These are phyloP conservation scores for Penicillium salamii DNA, from an alignment of 495 filamentous ascomycete species.

Conservation along the genomic window DNA sequence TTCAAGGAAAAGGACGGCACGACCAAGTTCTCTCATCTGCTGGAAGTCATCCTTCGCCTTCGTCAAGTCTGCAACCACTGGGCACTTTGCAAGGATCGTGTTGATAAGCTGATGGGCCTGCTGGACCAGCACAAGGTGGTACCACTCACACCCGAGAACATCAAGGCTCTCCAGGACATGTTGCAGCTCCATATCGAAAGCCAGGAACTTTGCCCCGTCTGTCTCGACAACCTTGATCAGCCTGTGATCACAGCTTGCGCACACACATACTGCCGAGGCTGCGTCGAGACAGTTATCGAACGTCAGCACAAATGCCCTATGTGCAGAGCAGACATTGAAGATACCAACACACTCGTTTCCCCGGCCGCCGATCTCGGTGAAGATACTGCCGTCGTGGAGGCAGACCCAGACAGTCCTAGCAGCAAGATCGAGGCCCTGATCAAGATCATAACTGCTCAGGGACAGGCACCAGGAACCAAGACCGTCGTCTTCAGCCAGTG, in stretches of 20 bases:
- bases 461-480: conserved; percentile 67
- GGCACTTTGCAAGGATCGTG: conserved; percentile 70
- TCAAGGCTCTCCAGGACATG: conserved; percentile 68
- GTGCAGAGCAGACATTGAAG: conserved; percentile 71
- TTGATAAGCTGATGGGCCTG: conserved; percentile 65
- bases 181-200: conserved; percentile 76
- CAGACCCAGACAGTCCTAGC: conserved; percentile 65
- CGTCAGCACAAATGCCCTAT: conserved; percentile 83
- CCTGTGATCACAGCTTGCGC: conserved; percentile 89
- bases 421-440: conserved; percentile 84
- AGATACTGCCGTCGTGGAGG: conserved; percentile 37
- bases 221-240: conserved; percentile 67
- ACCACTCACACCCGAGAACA: conserved; percentile 70
- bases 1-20: conserved; percentile 51
- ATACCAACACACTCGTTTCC: conserved; percentile 59
- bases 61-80: conserved; percentile 89
- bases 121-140: conserved; percentile 67
- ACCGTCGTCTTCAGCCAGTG: conserved; percentile 92
- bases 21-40: conserved; percentile 60
- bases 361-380: conserved; percentile 58
- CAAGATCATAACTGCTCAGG: conserved; percentile 70
- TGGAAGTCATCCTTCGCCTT: conserved; percentile 81
- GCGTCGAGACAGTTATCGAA: conserved; percentile 77
- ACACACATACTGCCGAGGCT: conserved; percentile 73
- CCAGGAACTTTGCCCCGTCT: conserved; percentile 82